Evolutionary conservation across 75 land plant species (phyloP), one percentile per base, ranked within the genome.

Genomic region (Ceratopteris richardii): DNA sequence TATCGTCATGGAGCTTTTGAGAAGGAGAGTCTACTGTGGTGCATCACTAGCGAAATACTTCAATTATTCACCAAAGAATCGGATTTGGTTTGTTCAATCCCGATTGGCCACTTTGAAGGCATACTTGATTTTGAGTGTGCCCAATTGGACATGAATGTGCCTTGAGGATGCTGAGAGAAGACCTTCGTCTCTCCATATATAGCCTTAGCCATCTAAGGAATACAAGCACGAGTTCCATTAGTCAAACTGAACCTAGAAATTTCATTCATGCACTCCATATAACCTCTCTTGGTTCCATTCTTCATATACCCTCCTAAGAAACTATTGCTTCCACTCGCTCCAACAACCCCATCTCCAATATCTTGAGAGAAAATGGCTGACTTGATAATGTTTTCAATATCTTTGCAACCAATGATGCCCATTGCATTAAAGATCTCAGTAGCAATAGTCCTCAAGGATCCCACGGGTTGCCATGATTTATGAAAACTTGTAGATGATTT

Each of bases 211-310:
- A 20, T 4, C 4, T 2, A 5, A 7, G 48, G 14, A 2, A 17
- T 20, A 2, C 48, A 5, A 7, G 48, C 17, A 17, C 48, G 5
- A 46, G n/a, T 14, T 17, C 48, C 48, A 14, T 5, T 20, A 46
- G 21, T 17, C 17, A 20, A 4, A 14, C 4, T 17, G 21, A 17
- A n/a, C 21, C 48, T 46, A 2, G n/a, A 2, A 17, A 17, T 20
- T 7, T 46, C 48, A 46, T 17, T n/a, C 48, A 46, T 46, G 14
- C 14, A 5, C 21, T 46, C 48, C 14, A 14, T 46, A 17, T 46
- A 46, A 17, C 48, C 48, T 17, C 48, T 17, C 48, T 46, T 46
- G 12, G 21, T 46, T 2, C 48, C 48, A 46, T 46, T 46, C 48
- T 46, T 46, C n/a, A n/a, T n/a, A n/a, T n/a, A n/a, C n/a, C n/a